Evolutionary conservation across 78 protist species (phyloP).

Genomic region (Chrysochromulina parva): DNA sequence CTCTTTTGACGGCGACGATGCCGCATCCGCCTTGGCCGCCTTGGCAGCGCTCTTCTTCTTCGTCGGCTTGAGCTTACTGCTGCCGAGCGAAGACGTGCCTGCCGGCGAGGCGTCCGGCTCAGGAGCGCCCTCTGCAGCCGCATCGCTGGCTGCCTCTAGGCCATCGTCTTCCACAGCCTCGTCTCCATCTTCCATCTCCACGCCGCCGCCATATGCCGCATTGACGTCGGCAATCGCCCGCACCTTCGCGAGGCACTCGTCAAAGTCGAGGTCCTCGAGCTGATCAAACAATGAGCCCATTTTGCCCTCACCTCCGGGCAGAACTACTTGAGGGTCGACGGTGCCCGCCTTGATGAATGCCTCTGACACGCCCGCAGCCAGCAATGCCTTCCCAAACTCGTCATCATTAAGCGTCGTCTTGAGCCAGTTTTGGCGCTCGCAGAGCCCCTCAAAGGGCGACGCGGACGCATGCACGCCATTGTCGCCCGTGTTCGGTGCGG

Average conservation of each 20-base stretch:
- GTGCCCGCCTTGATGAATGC: not conserved
- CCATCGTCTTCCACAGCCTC: too few species aligned
- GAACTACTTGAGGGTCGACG: not conserved
- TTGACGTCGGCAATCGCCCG: too few species aligned
- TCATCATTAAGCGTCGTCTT: not conserved
- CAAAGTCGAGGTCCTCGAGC: not conserved
- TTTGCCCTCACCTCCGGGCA: not conserved
- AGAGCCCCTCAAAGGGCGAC: slow-evolving; percentile 29
- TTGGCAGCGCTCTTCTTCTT: too few species aligned
- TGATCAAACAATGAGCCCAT: not conserved
- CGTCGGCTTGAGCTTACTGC: too few species aligned
- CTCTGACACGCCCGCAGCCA: not conserved
- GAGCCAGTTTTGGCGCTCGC: slow-evolving; percentile 9
- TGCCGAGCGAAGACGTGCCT: too few species aligned
- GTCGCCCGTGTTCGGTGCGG: slow-evolving; percentile 33
- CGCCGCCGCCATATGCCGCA: too few species aligned
- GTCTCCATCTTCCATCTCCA: too few species aligned
- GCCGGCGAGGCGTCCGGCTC: too few species aligned
- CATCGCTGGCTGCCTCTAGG: too few species aligned
- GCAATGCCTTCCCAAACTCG: not conserved
- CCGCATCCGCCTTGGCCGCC: too few species aligned
- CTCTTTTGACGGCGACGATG: too few species aligned
- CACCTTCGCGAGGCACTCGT: not conserved
- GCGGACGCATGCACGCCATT: slow-evolving; percentile 62
- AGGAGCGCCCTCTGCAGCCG: too few species aligned